Conservation (phyloP, 805 yeast species). For the Metschnikowia borealis region DNA sequence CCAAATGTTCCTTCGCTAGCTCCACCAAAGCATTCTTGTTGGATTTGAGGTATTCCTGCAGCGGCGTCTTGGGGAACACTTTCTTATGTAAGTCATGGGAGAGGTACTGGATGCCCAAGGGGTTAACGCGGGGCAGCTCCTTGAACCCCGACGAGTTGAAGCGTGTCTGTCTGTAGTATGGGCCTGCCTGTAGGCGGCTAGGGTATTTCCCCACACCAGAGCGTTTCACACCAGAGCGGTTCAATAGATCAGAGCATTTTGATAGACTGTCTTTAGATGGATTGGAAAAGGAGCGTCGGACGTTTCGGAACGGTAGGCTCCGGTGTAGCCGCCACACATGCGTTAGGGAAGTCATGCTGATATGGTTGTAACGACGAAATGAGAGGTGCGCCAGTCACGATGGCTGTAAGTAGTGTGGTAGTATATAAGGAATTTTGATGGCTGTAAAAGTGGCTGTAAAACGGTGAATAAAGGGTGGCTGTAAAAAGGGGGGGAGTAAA, state of each 20-base stretch:
- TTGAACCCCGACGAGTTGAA: neutral
- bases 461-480: no score
- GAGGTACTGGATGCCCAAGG: constrained; percentile 77
- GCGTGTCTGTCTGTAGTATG: neutral
- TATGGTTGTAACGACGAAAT: no score
- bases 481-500: no score
- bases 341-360: neutral
- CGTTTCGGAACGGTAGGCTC: neutral
- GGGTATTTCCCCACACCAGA: no score
- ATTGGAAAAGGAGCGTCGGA: no score
- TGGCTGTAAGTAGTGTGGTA: neutral
- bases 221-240: no score
- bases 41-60: constrained; percentile 25
- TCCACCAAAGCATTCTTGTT: constrained; percentile 32
- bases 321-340: neutral
- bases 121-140: constrained; percentile 54
- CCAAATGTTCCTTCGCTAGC: constrained; percentile 58
- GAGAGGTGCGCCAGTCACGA: neutral
- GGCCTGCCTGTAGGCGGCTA: neutral
- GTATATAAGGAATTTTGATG: no score
- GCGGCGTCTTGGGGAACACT: constrained; percentile 47
- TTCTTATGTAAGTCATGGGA: constrained; percentile 55
- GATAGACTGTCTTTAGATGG: no score
- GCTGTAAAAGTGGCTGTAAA: no score
- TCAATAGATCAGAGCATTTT: no score